Evolutionary conservation across 495 filamentous ascomycete species (phyloP), one percentile per base, ranked within the genome.

Genomic region (Astrothelium macrocarpum): DNA sequence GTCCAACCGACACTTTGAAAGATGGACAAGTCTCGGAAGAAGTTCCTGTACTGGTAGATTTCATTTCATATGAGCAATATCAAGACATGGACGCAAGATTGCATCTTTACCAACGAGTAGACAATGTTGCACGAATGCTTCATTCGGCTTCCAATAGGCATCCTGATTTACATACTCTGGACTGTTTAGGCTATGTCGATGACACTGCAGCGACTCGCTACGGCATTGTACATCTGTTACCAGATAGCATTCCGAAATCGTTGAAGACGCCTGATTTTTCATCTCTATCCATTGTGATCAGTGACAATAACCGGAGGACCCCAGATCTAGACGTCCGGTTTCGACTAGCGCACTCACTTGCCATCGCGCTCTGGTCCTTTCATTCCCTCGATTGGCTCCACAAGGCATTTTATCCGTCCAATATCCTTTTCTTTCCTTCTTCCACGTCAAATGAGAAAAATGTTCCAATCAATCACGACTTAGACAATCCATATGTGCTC

Each of bases 321-420:
- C 75, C 75, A 4, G 70, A 74, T 49, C 69, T 77, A 1, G 68
- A 69, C 29, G 73, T 69, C n/a, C 70, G 72, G 7, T 71, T 76
- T 59, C 65, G 59, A 2, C 66, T 75, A 7, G 73, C 73, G 9
- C 62, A 69, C 45, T 70, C 64, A 14, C 71, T 76, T 23, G 73
- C 72, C 32, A 64, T 74, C 12, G 68, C 71, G 18, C 61, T 75
- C 12, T 75, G 73, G 73, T 73, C 68, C 9, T 69, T 76, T 45
- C 75, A 76, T 60, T 74, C 71, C 1, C 72, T 76, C 31, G 71
- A 76, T 61, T 77, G 72, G 74, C 68, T 77, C 20, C 74, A 77
- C 64, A 76, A 77, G 64, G 70, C 74, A 3, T 65, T 76, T 59
- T 70, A 66, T 60, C 64, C 64, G 32, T 60, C 60, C 36, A 75